A percentile compares a stretch with the other conserved stretches of the same genome.
These are phyloP conservation scores for Pythium guiyangense DNA, from an alignment of 352 stramenopile species.

Conservation along the genomic window DNA sequence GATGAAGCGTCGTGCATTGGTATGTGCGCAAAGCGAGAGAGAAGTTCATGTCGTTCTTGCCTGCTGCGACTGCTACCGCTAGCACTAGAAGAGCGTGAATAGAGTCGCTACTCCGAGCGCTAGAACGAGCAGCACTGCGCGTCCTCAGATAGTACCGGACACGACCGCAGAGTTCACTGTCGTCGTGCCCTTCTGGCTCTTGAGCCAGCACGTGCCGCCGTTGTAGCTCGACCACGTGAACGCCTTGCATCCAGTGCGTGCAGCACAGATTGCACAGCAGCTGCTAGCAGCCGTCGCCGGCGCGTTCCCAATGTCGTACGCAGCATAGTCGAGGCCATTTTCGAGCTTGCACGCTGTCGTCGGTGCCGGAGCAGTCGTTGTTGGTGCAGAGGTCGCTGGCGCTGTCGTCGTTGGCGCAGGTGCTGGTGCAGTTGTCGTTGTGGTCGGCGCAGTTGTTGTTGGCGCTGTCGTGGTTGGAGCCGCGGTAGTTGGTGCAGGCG, in stretches of 20 bases:
- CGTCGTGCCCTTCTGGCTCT: slow-evolving; percentile 15
- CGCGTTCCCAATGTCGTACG: slow-evolving; percentile 14
- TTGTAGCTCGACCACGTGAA: slow-evolving; percentile 53
- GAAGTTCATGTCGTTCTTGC: no score
- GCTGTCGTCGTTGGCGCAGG: background rate
- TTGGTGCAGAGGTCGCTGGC: no score
- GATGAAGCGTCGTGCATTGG: no score
- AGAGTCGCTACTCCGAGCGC: no score
- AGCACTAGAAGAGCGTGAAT: no score
- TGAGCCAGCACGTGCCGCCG: slow-evolving; percentile 57
- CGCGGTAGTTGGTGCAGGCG: background rate
- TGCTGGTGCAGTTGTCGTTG: background rate
- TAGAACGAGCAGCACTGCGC: background rate
- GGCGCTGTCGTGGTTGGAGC: background rate
- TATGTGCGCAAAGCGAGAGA: no score
- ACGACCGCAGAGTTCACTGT: no score
- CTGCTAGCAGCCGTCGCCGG: slow-evolving; percentile 1
- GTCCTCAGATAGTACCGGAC: no score
- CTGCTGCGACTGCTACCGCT: no score
- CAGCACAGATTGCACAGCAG: slow-evolving; percentile 22
- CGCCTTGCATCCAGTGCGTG: slow-evolving; percentile 21
- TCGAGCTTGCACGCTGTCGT: background rate
- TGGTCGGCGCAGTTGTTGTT: background rate
- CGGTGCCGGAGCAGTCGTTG: background rate
- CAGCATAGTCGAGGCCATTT: slow-evolving; percentile 19